Evolutionary conservation across 495 filamentous ascomycete species (phyloP), one percentile per base, ranked within the genome.

Genomic region (Chaetomidium leptoderma): DNA sequence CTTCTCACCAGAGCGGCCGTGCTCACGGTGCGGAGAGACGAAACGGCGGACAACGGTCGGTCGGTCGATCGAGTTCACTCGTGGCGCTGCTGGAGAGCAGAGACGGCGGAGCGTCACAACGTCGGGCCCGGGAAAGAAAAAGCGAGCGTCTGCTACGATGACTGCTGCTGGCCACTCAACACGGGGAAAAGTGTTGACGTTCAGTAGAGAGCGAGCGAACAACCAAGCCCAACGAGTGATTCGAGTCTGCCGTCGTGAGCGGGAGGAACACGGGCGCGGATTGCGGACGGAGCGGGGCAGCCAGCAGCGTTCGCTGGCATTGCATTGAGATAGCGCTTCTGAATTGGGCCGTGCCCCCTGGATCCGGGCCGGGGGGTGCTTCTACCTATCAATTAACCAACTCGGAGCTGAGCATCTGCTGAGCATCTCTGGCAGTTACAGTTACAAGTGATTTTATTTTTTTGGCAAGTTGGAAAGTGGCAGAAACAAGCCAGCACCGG

Each of bases 301-400:
- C 32, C 33, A 40, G 42, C 35, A 49, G n/a, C n/a, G n/a, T 53
- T 63, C 56, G 60, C 45, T 59, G 60, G 60, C 55, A 40, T 30
- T 53, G 49, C 61, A 63, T 42, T 47, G 44, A 39, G 54, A 59
- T 51, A 35, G 58, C 36, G 27, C 46, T 35, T 39, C 55, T 53
- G 52, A 53, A 53, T 47, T 57, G 59, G 55, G 55, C 59, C 59
- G 48, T 57, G 53, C 53, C 53, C 46, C 53, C 26, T 35, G 44
- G 33, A 54, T 14, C 42, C 50, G 48, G n/a, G n/a, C n/a, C n/a
- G n/a, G n/a, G 53, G 53, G 53, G 27, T 11, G 24, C 19, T 17
- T 53, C n/a, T n/a, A n/a, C n/a, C n/a, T n/a, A n/a, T n/a, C n/a
- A n/a, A n/a, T n/a, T n/a, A n/a, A n/a, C n/a, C n/a, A n/a, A n/a